phyloP scores from a whole-genome alignment of 148 eudicot species.

The Linanthus parryae region DNA sequence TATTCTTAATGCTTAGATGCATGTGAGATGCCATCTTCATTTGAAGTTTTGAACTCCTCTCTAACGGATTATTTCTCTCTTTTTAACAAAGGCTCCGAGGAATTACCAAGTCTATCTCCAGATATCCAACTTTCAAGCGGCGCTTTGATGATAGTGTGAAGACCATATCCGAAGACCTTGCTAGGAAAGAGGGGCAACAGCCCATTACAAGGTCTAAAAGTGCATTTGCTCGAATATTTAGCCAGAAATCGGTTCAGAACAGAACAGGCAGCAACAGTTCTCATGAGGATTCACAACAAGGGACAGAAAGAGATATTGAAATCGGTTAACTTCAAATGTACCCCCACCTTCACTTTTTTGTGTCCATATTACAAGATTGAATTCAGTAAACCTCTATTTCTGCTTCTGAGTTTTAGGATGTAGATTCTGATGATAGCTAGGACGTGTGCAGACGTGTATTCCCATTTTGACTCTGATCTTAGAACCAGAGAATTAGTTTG shows the following conservation, averaged over 20 bases:
- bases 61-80: not conserved
- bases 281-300: slow-evolving; percentile 34
- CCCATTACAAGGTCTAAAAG: slow-evolving; percentile 30
- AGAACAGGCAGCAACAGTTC: slow-evolving; percentile 22
- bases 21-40: too few species aligned
- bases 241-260: slow-evolving; percentile 56
- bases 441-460: too few species aligned
- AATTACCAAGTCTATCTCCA: slow-evolving; percentile 73
- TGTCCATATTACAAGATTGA: too few species aligned
- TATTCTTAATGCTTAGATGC: too few species aligned
- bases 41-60: too few species aligned
- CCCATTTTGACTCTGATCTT: too few species aligned
- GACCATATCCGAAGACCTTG: slow-evolving; percentile 45
- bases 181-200: slow-evolving; percentile 36
- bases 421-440: too few species aligned
- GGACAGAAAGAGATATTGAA: slow-evolving; percentile 47
- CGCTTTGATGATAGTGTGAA: slow-evolving; percentile 62
- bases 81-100: slow-evolving; percentile 64
- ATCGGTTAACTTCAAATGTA: slow-evolving; percentile 15
- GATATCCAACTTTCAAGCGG: slow-evolving; percentile 82
- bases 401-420: too few species aligned
- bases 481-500: too few species aligned
- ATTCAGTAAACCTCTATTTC: too few species aligned
- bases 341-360: too few species aligned
- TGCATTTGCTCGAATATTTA: slow-evolving; percentile 39